phyloP scores from a whole-genome alignment of 139 green algal genomes.

The Chlorella vulgaris region DNA sequence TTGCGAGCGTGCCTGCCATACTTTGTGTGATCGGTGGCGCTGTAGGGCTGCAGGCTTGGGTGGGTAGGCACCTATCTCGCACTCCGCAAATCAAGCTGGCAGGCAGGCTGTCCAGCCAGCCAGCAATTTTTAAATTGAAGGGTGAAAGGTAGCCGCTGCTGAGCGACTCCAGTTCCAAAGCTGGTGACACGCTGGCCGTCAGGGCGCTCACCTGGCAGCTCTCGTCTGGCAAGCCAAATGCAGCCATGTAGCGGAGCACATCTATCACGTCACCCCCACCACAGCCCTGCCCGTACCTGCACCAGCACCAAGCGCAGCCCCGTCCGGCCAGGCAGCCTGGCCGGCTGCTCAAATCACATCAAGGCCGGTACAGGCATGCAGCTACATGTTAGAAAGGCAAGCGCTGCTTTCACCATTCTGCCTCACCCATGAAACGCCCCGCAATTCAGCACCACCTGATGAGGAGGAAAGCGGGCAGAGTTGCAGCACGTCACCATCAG shows the following conservation, averaged over 20 bases:
- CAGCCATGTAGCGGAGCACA: slow-evolving; percentile 60
- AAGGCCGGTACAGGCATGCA: too few species aligned
- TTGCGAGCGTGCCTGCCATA: slow-evolving; percentile 46
- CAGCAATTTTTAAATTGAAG: too few species aligned
- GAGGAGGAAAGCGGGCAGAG: too few species aligned
- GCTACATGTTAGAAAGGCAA: too few species aligned
- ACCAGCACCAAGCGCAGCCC: background rate
- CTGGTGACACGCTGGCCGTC: background rate
- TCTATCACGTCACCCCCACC: slow-evolving; percentile 64
- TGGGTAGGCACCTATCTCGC: too few species aligned
- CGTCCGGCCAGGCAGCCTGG: too few species aligned
- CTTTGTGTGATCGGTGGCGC: slow-evolving; percentile 59
- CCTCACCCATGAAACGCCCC: slow-evolving; percentile 47
- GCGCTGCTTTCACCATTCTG: background rate
- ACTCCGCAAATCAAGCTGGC: too few species aligned
- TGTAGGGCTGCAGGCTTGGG: slow-evolving; percentile 41
- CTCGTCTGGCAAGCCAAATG: slow-evolving; percentile 64
- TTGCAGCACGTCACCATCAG: too few species aligned
- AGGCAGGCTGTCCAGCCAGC: too few species aligned
- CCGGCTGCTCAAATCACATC: too few species aligned
- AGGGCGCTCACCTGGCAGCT: slow-evolving; percentile 39
- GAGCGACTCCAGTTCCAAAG: too few species aligned
- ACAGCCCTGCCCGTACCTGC: slow-evolving; percentile 53
- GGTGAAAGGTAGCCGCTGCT: background rate
- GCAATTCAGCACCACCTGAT: slow-evolving; percentile 68